Conservation (phyloP, 2,329 filamentous ascomycete genomes). For the Periconia sp. region DNA sequence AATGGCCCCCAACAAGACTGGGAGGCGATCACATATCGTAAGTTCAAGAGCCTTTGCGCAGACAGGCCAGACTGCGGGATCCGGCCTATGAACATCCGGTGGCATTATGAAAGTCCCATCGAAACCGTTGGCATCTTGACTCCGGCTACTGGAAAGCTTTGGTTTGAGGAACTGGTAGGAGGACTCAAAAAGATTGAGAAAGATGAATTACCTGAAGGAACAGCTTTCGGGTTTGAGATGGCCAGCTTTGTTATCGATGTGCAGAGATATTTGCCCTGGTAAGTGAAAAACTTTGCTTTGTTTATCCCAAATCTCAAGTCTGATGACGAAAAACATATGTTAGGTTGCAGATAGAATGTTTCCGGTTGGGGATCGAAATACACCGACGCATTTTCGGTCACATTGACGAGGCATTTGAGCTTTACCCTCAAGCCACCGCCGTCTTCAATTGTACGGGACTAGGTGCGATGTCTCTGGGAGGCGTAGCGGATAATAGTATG, state of each 20-base stretch:
- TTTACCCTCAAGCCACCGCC: constrained; percentile 56
- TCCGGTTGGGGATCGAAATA: not conserved
- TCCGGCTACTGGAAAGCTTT: not conserved
- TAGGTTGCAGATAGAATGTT: not conserved
- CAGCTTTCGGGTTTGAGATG: not conserved
- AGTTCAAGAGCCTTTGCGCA: not conserved
- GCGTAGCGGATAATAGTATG: constrained; percentile 74
- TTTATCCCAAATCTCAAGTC: not conserved
- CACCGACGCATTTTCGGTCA: not conserved
- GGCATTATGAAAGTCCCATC: not conserved
- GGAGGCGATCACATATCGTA: not conserved
- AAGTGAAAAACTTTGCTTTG: not conserved
- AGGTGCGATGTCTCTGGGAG: constrained; percentile 72
- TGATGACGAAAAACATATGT: too few species aligned
- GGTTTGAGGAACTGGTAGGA: not conserved
- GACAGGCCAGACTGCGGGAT: not conserved
- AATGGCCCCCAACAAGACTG: not conserved
- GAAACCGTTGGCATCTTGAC: not conserved
- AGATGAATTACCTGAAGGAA: not conserved
- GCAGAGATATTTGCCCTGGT: not conserved
- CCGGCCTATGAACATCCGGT: not conserved
- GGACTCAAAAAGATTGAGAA: not conserved
- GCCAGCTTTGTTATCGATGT: not conserved
- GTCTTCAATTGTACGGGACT: constrained; percentile 87
- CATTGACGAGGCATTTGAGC: not conserved